A percentile compares a stretch with the other conserved stretches of the same genome.
Conservation (phyloP, 495 filamentous ascomycete species). For the Poronia punctata region DNA sequence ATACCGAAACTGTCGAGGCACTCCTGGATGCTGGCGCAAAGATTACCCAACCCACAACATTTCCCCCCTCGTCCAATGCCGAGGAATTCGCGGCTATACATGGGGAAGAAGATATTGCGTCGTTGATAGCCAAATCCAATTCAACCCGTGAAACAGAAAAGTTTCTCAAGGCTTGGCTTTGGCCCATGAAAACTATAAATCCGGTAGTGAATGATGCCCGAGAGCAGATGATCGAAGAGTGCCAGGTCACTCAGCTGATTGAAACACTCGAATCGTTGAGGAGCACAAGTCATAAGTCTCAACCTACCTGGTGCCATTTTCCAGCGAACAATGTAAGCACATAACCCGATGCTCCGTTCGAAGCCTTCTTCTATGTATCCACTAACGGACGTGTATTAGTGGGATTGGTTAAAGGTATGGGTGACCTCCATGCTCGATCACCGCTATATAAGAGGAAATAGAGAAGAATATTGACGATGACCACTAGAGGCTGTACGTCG, state of each 20-base stretch:
- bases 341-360: not conserved
- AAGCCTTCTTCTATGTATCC: not conserved
- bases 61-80: not conserved
- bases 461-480: too few relatives aligned
- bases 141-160: not conserved
- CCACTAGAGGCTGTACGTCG: not conserved
- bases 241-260: not conserved
- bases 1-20: not conserved
- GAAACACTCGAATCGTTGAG: not conserved
- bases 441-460: not conserved
- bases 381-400: not conserved
- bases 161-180: not conserved
- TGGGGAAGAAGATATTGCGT: not conserved
- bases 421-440: not conserved
- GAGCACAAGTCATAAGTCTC: not conserved
- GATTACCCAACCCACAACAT: not conserved
- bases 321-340: not conserved
- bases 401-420: not conserved
- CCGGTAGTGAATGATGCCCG: not conserved
- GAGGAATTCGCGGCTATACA: not conserved
- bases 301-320: not conserved
- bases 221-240: not conserved
- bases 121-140: not conserved
- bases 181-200: not conserved
- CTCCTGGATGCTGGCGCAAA: not conserved